These are phyloP conservation scores for Saccharomycopsis hybrid DNA, from an alignment of 1,139 yeast genomes.

Conservation along the genomic window DNA sequence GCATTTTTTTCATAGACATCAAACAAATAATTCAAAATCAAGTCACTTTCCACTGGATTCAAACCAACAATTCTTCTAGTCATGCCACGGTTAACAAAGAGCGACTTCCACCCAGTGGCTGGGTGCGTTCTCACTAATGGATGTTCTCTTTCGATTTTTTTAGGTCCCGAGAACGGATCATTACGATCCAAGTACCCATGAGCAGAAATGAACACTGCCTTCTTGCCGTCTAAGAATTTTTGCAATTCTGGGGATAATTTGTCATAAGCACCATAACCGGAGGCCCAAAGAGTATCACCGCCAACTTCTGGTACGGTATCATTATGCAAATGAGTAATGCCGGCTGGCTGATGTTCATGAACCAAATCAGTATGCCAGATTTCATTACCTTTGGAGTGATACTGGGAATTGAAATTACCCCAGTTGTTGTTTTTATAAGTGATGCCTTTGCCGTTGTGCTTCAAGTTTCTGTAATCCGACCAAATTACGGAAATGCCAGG, in stretches of 20 bases:
- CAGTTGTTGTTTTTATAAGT: slow-evolving; percentile 15
- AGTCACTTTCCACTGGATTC: slow-evolving; percentile 33
- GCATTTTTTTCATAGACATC: slow-evolving; percentile 38
- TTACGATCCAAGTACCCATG: slow-evolving; percentile 37
- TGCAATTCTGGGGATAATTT: slow-evolving; percentile 44
- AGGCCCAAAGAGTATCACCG: slow-evolving; percentile 46
- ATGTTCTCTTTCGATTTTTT: slow-evolving; percentile 38
- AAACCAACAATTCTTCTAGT: slow-evolving; percentile 41
- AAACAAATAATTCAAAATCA: slow-evolving; percentile 23
- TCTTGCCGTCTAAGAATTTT: slow-evolving; percentile 42
- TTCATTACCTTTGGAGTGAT: slow-evolving; percentile 24
- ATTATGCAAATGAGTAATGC: slow-evolving; percentile 41
- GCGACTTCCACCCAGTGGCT: slow-evolving; percentile 48
- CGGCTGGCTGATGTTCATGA: slow-evolving; percentile 44
- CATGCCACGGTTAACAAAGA: slow-evolving; percentile 40
- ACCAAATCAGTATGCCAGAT: slow-evolving; percentile 45
- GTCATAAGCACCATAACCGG: slow-evolving; percentile 47
- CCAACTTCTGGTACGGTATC: slow-evolving; percentile 42
- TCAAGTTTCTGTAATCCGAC: slow-evolving; percentile 25
- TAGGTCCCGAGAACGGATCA: slow-evolving; percentile 39
- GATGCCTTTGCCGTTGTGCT: slow-evolving; percentile 7
- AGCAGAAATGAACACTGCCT: slow-evolving; percentile 41
- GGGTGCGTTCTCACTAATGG: slow-evolving; percentile 47
- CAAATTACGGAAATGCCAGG: slow-evolving; percentile 48
- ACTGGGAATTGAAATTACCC: slow-evolving; percentile 5